A percentile compares a stretch with the other conserved stretches of the same genome.
These are phyloP conservation scores for Guadua angustifolia DNA, from an alignment of 176 grass and related monocot genomes.

Conservation along the genomic window DNA sequence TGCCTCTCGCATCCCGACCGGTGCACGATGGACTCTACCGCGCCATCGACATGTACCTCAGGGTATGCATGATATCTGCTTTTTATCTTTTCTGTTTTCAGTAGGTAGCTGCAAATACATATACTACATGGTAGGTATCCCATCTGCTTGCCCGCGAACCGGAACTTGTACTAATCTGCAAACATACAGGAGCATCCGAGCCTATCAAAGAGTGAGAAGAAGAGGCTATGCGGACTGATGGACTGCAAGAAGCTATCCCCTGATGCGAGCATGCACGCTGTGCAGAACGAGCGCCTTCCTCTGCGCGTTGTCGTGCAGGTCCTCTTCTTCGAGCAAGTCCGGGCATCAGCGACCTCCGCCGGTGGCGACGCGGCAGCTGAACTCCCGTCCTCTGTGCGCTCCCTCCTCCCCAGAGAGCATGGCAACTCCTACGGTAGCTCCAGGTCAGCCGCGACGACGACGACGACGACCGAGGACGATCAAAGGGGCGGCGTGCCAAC, in stretches of 20 bases:
- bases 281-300: slow-evolving; percentile 93
- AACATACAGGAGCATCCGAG: slow-evolving; percentile 65
- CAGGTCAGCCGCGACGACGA: slow-evolving; percentile 71
- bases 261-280: slow-evolving; percentile 81
- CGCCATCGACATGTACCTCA: slow-evolving; percentile 90
- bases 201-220: slow-evolving; percentile 83
- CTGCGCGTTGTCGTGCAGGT: slow-evolving; percentile 92
- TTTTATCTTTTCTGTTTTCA: neutral
- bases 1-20: slow-evolving; percentile 48
- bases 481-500: slow-evolving; percentile 45
- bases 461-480: slow-evolving; percentile 66
- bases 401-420: slow-evolving; percentile 63
- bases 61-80: slow-evolving; percentile 45
- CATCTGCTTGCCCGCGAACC: neutral
- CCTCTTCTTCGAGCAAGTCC: slow-evolving; percentile 89
- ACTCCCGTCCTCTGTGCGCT: slow-evolving; percentile 33
- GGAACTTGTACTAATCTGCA: neutral
- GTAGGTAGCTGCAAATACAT: neutral
- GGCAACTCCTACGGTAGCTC: slow-evolving; percentile 83
- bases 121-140: neutral
- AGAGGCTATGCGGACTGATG: slow-evolving; percentile 79
- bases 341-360: slow-evolving; percentile 35
- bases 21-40: slow-evolving; percentile 80
- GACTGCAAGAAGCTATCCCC: slow-evolving; percentile 84
- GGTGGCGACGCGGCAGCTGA: neutral